Evolutionary conservation across 768 basidiomycete genomes (phyloP).

Genomic region (Boletellus ananiceps): DNA sequence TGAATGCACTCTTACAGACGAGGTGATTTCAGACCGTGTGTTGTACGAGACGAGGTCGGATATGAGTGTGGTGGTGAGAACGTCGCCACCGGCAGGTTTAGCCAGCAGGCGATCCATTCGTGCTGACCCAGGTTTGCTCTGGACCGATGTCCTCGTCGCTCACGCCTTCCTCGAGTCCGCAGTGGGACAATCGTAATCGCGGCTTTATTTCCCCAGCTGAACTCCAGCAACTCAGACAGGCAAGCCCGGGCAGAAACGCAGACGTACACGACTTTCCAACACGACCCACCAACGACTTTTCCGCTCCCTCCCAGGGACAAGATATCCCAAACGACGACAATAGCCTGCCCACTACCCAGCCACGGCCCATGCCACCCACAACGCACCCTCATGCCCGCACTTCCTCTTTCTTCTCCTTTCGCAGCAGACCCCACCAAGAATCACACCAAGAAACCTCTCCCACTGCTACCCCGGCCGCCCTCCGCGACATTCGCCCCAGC

Average conservation of each 20-base stretch:
- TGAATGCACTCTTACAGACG: too few species aligned
- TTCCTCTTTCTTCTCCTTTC: slow-evolving; percentile 65
- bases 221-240: slow-evolving; percentile 32
- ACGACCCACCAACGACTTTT: slow-evolving; percentile 20
- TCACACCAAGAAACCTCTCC: slow-evolving; percentile 15
- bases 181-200: slow-evolving; percentile 34
- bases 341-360: slow-evolving; percentile 17
- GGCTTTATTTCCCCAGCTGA: slow-evolving; percentile 33
- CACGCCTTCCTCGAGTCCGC: slow-evolving; percentile 28
- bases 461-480: slow-evolving; percentile 9
- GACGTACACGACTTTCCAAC: slow-evolving; percentile 34
- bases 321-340: slow-evolving; percentile 19
- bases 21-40: not conserved
- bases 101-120: slow-evolving; percentile 8
- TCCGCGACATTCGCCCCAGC: slow-evolving; percentile 16
- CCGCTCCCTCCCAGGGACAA: slow-evolving; percentile 10
- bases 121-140: not conserved
- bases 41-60: not conserved
- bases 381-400: slow-evolving; percentile 45
- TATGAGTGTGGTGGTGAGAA: slow-evolving; percentile 4
- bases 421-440: slow-evolving; percentile 34
- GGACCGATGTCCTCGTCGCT: slow-evolving; percentile 15
- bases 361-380: slow-evolving; percentile 24
- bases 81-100: not conserved
- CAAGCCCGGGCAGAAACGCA: slow-evolving; percentile 26